Percentiles rank a stretch among this genome's conserved stretches.
Evolutionary conservation across 2,329 filamentous ascomycete species (phyloP).

Genomic region (Trichophyton rubrum): DNA sequence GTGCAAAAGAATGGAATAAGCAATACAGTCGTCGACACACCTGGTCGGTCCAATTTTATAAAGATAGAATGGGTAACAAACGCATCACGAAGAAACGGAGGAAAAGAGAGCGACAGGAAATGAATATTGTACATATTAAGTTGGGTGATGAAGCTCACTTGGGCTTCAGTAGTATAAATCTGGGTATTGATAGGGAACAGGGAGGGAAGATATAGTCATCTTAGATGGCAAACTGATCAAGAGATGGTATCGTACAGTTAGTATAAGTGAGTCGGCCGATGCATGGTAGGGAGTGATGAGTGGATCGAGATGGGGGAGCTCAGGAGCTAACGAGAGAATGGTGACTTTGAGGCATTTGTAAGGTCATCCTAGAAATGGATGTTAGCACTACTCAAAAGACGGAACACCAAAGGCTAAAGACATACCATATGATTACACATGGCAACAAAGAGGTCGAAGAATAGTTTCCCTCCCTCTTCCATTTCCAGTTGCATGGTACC

Average conservation of each 20-base stretch:
- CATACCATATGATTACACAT: slow-evolving; percentile 80
- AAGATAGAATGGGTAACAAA: neutral
- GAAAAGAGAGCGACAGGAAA: neutral
- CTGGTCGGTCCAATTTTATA: neutral
- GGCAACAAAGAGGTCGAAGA: slow-evolving; percentile 89
- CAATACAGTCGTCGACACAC: neutral
- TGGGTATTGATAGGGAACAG: neutral
- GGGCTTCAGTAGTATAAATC: neutral
- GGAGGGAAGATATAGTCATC: neutral
- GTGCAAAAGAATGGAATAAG: neutral
- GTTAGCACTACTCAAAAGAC: slow-evolving; percentile 9
- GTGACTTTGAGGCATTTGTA: slow-evolving; percentile 14
- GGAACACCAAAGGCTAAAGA: slow-evolving; percentile 10
- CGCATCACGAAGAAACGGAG: neutral
- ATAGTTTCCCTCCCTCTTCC: slow-evolving; percentile 73
- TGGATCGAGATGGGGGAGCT: neutral
- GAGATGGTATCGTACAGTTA: neutral
- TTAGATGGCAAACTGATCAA: neutral
- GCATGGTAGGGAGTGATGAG: neutral
- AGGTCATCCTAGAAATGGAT: slow-evolving; percentile 18
- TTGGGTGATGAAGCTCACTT: neutral
- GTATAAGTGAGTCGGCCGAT: neutral
- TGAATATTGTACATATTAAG: slow-evolving; percentile 1
- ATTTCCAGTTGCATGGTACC: slow-evolving; percentile 95
- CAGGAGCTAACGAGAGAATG: slow-evolving; percentile 13